Evolutionary conservation across 2,329 filamentous ascomycete genomes (phyloP), one percentile per base, ranked within the genome.

Genomic region (Aureobasidium sp.): DNA sequence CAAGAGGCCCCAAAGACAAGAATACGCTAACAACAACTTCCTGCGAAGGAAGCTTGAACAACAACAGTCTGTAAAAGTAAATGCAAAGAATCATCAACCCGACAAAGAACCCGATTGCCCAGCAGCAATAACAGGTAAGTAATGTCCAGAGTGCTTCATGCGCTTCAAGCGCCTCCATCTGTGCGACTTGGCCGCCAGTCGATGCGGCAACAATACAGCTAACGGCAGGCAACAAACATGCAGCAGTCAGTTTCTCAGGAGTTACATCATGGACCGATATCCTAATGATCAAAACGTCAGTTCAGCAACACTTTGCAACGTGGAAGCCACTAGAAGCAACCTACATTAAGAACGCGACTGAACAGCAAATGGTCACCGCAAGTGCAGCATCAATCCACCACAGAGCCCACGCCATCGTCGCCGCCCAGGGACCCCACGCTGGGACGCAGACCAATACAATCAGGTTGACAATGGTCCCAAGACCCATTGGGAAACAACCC

Each of bases 11-110:
- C 0, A 89, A 76, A 0, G 87, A 87, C 0, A 90, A 74, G 66
- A 89, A 87, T 7, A 84, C 82, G 2, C 83, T 87, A 11, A 89
- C 85, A 47, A 89, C 85, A 61, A 85, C 82, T 68, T 88, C 87
- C 53, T 82, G 79, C 1, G 85, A 82, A 0, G 87, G 87, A 15
- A 89, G 78, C 42, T 85, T 84, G 72, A 89, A 82, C 2, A 89
- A 71, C 4, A 83, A 84, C 11, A 90, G 77, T 12, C 87, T 84
- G 63, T 87, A 84, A 69, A 88, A 88, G 72, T 90, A 90, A 41
- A 90, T 81, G 12, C 83, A 84, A 29, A 89, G 75, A 22, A 88
- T 81, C 45, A 81, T 79, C 71, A 86, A 81, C 1, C 86, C 82
- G 56, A 90, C 73, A 0, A 82, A 82, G 2, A 80, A 79, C 5